Evolutionary conservation across 2,329 filamentous ascomycete genomes (phyloP), one percentile per base, ranked within the genome.

Genomic region (Diatrype stigma): DNA sequence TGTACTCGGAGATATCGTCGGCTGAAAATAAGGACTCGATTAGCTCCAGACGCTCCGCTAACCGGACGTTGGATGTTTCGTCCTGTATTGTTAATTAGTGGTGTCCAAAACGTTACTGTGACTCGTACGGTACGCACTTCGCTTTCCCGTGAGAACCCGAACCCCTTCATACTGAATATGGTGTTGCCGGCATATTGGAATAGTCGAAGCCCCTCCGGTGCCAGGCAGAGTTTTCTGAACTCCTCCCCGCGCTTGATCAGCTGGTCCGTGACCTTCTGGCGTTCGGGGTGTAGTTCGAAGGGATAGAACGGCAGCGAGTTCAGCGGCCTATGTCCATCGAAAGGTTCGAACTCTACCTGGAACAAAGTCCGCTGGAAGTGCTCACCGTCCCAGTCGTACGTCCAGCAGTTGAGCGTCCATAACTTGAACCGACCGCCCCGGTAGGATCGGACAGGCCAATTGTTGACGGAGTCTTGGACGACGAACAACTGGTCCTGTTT

Each of bases 401-500:
- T 22, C 47, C 47, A 49, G 4, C 23, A 35, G 3, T 23, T 11
- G 16, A 49, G 47, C 38, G 11, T 42, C 47, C 47, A 49, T n/a
- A n/a, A n/a, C n/a, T n/a, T n/a, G n/a, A n/a, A n/a, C n/a, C n/a
- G n/a, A n/a, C n/a, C n/a, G n/a, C n/a, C n/a, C n/a, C n/a, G n/a
- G n/a, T n/a, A n/a, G n/a, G n/a, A n/a, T n/a, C n/a, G n/a, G n/a
- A n/a, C n/a, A n/a, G n/a, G n/a, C n/a, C n/a, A n/a, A n/a, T n/a
- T n/a, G n/a, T n/a, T n/a, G n/a, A n/a, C n/a, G n/a, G n/a, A n/a
- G n/a, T n/a, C n/a, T n/a, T n/a, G n/a, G n/a, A 40, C 50, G 14
- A 55, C 11, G 28, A 55, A 55, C 3, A 55, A 38, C 17, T 55
- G 52, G 22, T 44, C 14, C 37, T 55, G 22, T 8, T 35, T n/a